A percentile compares a stretch with the other conserved stretches of the same genome.
These are phyloP conservation scores for Apophysomyces elegans DNA, from an alignment of 371 early-diverging fungal genomes.

Conservation along the genomic window DNA sequence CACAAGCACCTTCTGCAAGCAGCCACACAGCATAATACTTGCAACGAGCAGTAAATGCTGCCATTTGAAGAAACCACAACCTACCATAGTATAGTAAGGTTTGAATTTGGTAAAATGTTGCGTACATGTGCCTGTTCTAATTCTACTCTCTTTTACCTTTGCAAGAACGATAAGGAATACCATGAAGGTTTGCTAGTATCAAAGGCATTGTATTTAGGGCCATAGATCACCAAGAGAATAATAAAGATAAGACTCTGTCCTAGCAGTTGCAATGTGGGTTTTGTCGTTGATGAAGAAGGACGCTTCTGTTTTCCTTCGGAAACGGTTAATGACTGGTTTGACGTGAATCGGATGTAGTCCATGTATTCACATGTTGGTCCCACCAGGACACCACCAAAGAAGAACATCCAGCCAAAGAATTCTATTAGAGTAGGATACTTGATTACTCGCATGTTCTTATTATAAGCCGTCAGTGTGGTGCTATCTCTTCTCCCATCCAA, in stretches of 20 bases:
- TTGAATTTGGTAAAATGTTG: neutral
- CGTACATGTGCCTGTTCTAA: too few relatives aligned
- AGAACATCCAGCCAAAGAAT: constrained; percentile 88
- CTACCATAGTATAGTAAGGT: constrained; percentile 4
- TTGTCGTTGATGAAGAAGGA: constrained; percentile 32
- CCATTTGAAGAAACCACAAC: constrained; percentile 63
- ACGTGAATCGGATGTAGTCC: constrained; percentile 65
- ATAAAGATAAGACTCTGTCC: neutral
- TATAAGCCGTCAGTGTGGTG: constrained; percentile 54
- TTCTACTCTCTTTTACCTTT: neutral
- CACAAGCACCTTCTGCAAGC: constrained; percentile 86
- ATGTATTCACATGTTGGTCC: constrained; percentile 88
- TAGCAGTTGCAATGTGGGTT: neutral
- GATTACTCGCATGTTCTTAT: constrained; percentile 61
- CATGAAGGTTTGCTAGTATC: neutral
- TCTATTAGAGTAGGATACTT: constrained; percentile 74
- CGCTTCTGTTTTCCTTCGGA: constrained; percentile 12
- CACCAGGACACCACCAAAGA: constrained; percentile 83
- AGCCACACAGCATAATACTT: constrained; percentile 91
- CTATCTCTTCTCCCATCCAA: constrained; percentile 13
- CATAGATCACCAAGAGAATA: neutral
- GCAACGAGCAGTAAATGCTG: constrained; percentile 70
- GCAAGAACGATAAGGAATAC: neutral
- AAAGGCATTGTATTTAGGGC: neutral
- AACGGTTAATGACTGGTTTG: constrained; percentile 37